A percentile compares a stretch with the other conserved stretches of the same genome.
phyloP scores from a whole-genome alignment of 1,284 basidiomycete species.

The Trichosporon asahii region DNA sequence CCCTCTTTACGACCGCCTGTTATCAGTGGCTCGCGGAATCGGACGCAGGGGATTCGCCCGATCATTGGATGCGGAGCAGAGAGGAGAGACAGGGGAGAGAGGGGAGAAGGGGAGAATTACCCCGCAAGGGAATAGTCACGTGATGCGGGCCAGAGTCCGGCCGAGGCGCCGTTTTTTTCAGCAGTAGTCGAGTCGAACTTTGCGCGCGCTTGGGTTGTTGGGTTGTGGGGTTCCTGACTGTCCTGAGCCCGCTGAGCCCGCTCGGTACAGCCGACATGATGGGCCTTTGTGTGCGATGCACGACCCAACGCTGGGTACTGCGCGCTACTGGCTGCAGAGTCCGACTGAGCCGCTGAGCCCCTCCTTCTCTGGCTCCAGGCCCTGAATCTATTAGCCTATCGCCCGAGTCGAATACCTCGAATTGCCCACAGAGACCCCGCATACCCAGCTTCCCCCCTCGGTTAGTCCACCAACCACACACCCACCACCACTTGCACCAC shows the following conservation, averaged over 20 bases:
- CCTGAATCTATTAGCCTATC: background rate
- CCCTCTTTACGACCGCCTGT: background rate
- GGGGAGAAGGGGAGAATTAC: background rate
- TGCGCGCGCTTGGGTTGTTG: background rate
- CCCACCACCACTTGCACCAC: background rate
- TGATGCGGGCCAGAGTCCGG: background rate
- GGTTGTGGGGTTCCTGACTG: background rate
- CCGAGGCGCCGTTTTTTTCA: background rate
- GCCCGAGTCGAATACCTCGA: background rate
- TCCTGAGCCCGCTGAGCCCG: background rate
- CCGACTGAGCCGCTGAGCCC: background rate
- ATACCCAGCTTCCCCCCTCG: background rate
- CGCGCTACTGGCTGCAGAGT: no score
- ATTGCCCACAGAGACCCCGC: background rate
- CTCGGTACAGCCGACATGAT: background rate
- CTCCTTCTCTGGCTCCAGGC: background rate
- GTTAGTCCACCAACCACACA: background rate
- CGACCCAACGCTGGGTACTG: no score
- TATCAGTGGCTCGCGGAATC: background rate
- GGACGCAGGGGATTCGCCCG: background rate
- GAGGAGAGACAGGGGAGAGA: background rate
- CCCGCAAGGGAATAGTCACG: background rate
- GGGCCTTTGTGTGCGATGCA: no score
- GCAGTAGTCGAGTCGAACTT: background rate
- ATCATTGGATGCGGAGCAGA: background rate